Base-by-base conservation (phyloP, 495 filamentous ascomycete genomes). In the Pseudoneurospora amorphoporcata region DNA sequence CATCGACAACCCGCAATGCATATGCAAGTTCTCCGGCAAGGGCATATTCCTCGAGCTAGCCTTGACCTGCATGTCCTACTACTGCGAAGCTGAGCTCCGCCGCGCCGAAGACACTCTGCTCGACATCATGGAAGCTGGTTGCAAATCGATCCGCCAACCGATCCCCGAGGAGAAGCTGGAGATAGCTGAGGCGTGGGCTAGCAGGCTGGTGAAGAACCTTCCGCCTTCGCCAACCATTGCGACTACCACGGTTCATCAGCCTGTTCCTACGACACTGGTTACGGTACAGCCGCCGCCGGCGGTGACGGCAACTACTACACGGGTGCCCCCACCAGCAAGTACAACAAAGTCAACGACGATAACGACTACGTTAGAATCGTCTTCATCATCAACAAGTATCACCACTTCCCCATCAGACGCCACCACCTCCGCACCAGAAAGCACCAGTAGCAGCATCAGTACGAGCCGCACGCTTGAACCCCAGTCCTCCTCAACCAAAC, bases 51-150 rank as follows among this genome's bases (percentile, higher is more conserved):
- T 81, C 14, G 75, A 75, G 38, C 43, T 47, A 7, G 77, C 79
- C 45, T 40, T 79, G 19, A 69, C 68, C 9, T 82, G 80, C 72
- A 71, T 82, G 71, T 78, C 73, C 71, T 71, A 74, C 73, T 69
- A 77, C 72, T 81, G 80, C 77, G 61, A 72, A 38, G n/a, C 71
- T 40, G 72, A 78, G 23, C 74, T 80, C 17, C 76, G 69, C 39
- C 38, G 69, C 39, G 74, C 72, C 58, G 71, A 77, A 10, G 23
- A 68, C 37, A 68, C 41, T 47, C 78, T 82, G 71, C 65, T 82
- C 9, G 42, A 71, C 29, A 72, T 73, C 39, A 72, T 81, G 39
- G 68, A 74, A 39, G 42, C 53, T 12, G 75, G 71, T 3, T 82
- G 80, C 74, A 69, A 70, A 4, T 74, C 74, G 9, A 39, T 69